Conservation (phyloP, 495 filamentous ascomycete species). For the Aspergillus haitiensis region DNA sequence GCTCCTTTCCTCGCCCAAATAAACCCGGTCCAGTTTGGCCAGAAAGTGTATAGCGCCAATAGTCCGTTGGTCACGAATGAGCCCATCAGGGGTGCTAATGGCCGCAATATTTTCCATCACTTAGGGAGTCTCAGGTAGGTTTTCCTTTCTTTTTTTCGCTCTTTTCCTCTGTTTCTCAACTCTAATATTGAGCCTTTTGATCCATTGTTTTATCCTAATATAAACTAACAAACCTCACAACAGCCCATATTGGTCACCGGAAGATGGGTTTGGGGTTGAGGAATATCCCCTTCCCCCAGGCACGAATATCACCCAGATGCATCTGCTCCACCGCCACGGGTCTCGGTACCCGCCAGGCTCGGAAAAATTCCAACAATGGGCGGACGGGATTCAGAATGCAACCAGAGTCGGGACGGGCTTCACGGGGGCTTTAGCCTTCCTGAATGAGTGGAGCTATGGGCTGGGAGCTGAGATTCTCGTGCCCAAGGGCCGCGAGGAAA, state of each 20-base stretch:
- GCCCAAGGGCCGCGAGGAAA: slow-evolving; percentile 50
- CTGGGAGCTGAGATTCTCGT: slow-evolving; percentile 51
- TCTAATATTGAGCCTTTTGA: no score
- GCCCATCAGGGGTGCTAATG: slow-evolving; percentile 50
- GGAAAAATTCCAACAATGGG: slow-evolving; percentile 26
- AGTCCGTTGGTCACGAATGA: slow-evolving; percentile 57
- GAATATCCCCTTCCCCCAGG: slow-evolving; percentile 57
- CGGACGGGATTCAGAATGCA: slow-evolving; percentile 33
- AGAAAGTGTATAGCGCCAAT: slow-evolving; percentile 53
- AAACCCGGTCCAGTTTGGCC: slow-evolving; percentile 51
- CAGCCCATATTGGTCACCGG: slow-evolving; percentile 26
- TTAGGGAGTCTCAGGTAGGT: slow-evolving; percentile 50
- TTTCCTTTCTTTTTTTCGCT: no score
- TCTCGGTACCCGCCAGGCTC: slow-evolving; percentile 42
- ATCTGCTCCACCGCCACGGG: slow-evolving; percentile 49
- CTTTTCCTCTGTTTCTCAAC: no score
- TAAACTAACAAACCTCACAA: background rate
- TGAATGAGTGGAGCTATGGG: slow-evolving; percentile 53
- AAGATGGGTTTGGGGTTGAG: slow-evolving; percentile 53
- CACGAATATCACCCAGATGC: slow-evolving; percentile 56
- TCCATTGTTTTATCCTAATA: no score
- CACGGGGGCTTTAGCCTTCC: slow-evolving; percentile 47
- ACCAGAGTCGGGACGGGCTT: slow-evolving; percentile 36
- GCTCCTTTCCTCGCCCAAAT: slow-evolving; percentile 58
- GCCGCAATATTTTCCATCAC: slow-evolving; percentile 55